These are phyloP conservation scores for Colletotrichum cereale DNA, from an alignment of 2,329 filamentous ascomycete species.

Conservation along the genomic window DNA sequence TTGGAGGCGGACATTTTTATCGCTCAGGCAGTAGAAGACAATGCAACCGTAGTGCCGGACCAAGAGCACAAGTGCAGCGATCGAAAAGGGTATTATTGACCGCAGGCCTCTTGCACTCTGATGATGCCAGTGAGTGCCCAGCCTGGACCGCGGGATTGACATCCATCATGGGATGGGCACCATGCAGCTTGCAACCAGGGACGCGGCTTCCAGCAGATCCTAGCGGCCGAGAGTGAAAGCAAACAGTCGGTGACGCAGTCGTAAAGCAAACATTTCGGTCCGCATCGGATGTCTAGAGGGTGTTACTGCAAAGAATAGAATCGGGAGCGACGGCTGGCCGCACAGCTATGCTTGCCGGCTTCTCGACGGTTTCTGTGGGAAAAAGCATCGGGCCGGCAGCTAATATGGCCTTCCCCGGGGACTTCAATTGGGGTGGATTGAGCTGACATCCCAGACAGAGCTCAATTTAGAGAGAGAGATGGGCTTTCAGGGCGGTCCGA, in stretches of 20 bases:
- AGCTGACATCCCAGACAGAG: not conserved
- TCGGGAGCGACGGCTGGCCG: constrained; percentile 5
- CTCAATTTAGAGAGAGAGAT: not conserved
- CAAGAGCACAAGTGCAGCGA: not conserved
- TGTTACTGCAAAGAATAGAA: not conserved
- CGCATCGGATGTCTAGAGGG: not conserved
- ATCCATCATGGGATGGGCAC: not conserved
- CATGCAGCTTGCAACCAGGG: constrained; percentile 3
- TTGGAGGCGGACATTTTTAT: not conserved
- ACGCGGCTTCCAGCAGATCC: constrained; percentile 27
- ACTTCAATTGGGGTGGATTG: not conserved
- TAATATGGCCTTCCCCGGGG: not conserved
- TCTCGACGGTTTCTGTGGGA: constrained; percentile 12
- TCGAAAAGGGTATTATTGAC: not conserved
- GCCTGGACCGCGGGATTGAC: constrained; percentile 2
- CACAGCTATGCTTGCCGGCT: constrained; percentile 15
- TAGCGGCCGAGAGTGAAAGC: constrained; percentile 16
- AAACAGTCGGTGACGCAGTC: constrained; percentile 7
- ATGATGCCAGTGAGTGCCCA: not conserved
- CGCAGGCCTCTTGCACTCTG: not conserved
- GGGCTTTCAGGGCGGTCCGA: not conserved
- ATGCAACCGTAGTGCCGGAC: not conserved
- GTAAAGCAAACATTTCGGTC: constrained; percentile 30
- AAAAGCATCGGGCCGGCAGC: not conserved
- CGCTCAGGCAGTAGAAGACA: not conserved